Conservation (phyloP, 305 asterid species). For the Stenogyne calaminthoides region DNA sequence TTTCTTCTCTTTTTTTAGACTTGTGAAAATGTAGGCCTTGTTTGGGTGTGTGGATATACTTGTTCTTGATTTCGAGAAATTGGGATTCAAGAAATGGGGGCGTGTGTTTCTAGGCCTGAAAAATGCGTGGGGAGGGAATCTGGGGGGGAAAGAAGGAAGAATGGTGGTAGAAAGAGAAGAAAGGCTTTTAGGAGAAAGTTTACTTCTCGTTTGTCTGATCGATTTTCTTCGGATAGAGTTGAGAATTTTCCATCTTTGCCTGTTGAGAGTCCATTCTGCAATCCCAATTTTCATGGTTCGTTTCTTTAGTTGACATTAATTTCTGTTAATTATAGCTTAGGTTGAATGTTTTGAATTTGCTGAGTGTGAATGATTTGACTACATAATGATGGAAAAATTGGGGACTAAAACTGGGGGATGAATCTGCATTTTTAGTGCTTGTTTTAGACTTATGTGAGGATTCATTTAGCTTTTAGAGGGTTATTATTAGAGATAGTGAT, state of each 20-base stretch:
- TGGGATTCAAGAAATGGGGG: conserved; percentile 57
- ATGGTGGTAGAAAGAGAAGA: conserved; percentile 44
- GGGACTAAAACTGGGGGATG: not conserved
- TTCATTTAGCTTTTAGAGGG: not conserved
- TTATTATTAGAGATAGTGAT: not conserved
- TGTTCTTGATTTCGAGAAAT: not conserved
- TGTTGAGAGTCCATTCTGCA: conserved; percentile 30
- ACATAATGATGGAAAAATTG: not conserved
- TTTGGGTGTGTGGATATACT: not conserved
- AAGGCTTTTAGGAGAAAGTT: conserved; percentile 48
- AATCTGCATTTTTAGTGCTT: no score
- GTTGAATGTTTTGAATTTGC: not conserved
- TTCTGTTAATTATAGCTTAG: no score
- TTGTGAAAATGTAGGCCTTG: not conserved
- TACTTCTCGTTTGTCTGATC: conserved; percentile 58
- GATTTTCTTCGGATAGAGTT: conserved; percentile 50
- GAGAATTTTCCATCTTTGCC: conserved; percentile 53
- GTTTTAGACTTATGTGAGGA: not conserved
- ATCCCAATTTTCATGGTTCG: conserved; percentile 60
- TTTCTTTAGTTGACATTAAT: not conserved
- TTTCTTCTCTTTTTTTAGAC: conserved; percentile 32
- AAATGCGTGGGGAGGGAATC: conserved; percentile 60
- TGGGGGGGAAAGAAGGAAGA: conserved; percentile 47
- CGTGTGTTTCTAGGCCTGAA: conserved; percentile 72
- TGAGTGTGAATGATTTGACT: not conserved